Evolutionary conservation across 257 asterid genomes (phyloP).

Genomic region (Scutellaria baicalensis): DNA sequence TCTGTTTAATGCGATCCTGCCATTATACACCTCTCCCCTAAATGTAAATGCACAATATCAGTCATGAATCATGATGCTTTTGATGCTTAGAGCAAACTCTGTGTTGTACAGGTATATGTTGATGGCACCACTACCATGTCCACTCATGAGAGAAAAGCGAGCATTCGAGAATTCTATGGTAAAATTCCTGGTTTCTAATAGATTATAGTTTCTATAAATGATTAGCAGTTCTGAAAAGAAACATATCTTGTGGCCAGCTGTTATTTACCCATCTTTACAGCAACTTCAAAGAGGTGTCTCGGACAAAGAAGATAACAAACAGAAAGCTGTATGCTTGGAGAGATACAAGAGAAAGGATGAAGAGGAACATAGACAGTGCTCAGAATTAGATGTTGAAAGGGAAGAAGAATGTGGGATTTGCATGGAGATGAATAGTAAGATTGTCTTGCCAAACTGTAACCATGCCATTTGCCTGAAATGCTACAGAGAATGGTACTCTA

Average conservation of each 20-base stretch:
- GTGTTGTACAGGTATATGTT: slow-evolving; percentile 62
- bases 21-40: neutral
- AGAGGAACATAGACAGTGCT: slow-evolving; percentile 35
- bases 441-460: slow-evolving; percentile 82
- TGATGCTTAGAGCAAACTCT: neutral
- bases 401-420: slow-evolving; percentile 98
- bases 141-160: slow-evolving; percentile 90
- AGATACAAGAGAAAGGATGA: slow-evolving; percentile 78
- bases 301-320: slow-evolving; percentile 80
- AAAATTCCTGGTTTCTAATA: slow-evolving; percentile 10
- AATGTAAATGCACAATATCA: neutral
- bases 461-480: slow-evolving; percentile 90
- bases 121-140: slow-evolving; percentile 97
- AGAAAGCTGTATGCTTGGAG: slow-evolving; percentile 67
- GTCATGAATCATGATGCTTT: neutral
- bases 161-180: slow-evolving; percentile 94
- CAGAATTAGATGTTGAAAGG: slow-evolving; percentile 73
- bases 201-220: neutral
- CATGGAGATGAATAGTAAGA: slow-evolving; percentile 79
- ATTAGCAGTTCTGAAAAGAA: slow-evolving; percentile 13
- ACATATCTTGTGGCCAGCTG: slow-evolving; percentile 46
- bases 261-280: slow-evolving; percentile 78
- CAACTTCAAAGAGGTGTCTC: slow-evolving; percentile 86
- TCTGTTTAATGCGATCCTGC: neutral
- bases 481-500: slow-evolving; percentile 79